These are phyloP conservation scores for Melampsora larici-populina DNA, from an alignment of 1,284 basidiomycete genomes.

Conservation along the genomic window DNA sequence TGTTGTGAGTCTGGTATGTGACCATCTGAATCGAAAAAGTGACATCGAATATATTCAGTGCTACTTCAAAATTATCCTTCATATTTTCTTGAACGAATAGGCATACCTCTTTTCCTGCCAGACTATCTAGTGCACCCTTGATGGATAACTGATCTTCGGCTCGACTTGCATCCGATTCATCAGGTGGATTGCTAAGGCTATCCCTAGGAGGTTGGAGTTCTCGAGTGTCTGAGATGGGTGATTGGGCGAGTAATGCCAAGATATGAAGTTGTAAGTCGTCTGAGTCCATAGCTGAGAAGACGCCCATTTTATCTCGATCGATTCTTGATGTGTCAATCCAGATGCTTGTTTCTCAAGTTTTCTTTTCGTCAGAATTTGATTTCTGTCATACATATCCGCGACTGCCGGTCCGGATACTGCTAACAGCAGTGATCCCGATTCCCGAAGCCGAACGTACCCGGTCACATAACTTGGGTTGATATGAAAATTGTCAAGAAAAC, in stretches of 20 bases:
- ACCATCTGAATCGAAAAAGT: constrained; percentile 16
- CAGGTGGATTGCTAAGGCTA: not conserved
- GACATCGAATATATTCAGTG: not conserved
- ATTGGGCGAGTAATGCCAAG: constrained; percentile 14
- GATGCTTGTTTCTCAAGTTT: too few species aligned
- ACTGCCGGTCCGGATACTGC: too few species aligned
- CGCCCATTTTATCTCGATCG: not conserved
- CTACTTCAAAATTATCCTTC: not conserved
- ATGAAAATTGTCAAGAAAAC: too few species aligned
- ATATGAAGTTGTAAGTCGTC: constrained; percentile 30
- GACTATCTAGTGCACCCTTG: constrained; percentile 40
- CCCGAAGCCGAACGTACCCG: too few species aligned
- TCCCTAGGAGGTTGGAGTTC: not conserved
- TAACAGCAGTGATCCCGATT: too few species aligned
- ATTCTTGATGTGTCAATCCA: too few species aligned
- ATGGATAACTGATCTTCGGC: constrained; percentile 39
- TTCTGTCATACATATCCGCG: too few species aligned
- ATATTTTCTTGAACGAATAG: not conserved
- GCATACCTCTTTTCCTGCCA: constrained; percentile 39
- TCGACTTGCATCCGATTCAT: constrained; percentile 16
- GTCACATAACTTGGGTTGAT: too few species aligned
- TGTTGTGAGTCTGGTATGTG: constrained; percentile 37
- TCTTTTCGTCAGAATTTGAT: too few species aligned
- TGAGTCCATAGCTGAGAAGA: constrained; percentile 7
- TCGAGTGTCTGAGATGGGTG: constrained; percentile 33